phyloP scores from a whole-genome alignment of 176 grass and related monocot genomes.

The Echinochloa phyllopogon region DNA sequence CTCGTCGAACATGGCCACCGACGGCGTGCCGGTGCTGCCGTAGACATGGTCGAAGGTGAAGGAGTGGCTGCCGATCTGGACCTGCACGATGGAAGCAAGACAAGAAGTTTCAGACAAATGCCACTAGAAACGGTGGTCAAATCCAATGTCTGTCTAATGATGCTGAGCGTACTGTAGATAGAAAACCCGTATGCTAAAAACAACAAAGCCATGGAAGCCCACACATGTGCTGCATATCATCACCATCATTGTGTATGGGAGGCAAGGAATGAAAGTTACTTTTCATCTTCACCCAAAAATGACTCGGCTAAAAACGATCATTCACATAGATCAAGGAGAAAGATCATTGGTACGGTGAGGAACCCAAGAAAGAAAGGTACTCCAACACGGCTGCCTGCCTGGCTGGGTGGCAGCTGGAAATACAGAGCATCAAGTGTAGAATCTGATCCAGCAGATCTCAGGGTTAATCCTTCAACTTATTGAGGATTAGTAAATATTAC shows the following conservation, averaged over 20 bases:
- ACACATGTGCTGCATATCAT: constrained; percentile 9
- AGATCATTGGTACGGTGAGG: constrained; percentile 1
- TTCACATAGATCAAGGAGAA: constrained; percentile 9
- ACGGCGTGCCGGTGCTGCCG: constrained; percentile 66
- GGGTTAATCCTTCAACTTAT: constrained; percentile 8
- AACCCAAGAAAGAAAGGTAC: constrained; percentile 37
- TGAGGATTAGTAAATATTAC: not conserved
- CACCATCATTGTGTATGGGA: constrained; percentile 22
- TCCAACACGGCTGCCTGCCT: not conserved
- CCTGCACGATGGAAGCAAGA: constrained; percentile 48
- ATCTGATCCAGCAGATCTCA: constrained; percentile 38
- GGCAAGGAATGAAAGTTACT: constrained; percentile 36
- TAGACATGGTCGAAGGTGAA: constrained; percentile 99
- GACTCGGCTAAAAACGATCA: constrained; percentile 12
- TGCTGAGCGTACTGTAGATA: not conserved
- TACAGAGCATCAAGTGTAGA: constrained; percentile 1
- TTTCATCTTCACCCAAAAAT: constrained; percentile 47
- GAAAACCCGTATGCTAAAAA: constrained; percentile 12
- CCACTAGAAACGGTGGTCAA: not conserved
- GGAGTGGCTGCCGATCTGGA: constrained; percentile 95
- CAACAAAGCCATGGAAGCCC: constrained; percentile 7
- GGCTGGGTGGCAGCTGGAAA: constrained; percentile 25
- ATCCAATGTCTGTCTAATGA: not conserved
- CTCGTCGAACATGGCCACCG: constrained; percentile 86
- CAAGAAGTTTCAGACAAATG: not conserved